phyloP scores from a whole-genome alignment of 2,329 filamentous ascomycete genomes.

The Calonectria ilicicola region DNA sequence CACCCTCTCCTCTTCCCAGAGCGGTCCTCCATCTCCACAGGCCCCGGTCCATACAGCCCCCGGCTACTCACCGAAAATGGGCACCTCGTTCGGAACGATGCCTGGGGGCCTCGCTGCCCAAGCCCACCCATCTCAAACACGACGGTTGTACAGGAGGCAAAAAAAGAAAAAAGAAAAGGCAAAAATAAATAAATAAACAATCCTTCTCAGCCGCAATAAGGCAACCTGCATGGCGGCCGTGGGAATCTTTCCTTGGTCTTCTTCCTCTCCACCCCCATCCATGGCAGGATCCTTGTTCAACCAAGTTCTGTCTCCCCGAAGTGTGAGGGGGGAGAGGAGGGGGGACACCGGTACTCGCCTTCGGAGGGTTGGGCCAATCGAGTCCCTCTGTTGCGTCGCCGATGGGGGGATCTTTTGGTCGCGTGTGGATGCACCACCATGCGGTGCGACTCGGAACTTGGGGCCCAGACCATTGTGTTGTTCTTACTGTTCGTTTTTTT shows the following conservation, averaged over 20 bases:
- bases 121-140: neutral
- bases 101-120: constrained; percentile 2
- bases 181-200: neutral
- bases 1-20: neutral
- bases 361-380: neutral
- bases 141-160: neutral
- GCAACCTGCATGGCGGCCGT: neutral
- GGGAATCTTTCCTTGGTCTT: neutral
- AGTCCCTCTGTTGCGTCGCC: neutral
- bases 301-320: neutral
- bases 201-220: neutral
- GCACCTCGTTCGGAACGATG: neutral
- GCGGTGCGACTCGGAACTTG: neutral
- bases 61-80: neutral
- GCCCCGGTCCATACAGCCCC: neutral
- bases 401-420: neutral
- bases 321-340: neutral
- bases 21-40: neutral
- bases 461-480: neutral
- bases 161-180: neutral
- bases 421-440: neutral
- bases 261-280: neutral
- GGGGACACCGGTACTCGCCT: neutral
- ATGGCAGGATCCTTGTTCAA: neutral
- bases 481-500: neutral